Base-by-base conservation (phyloP, 106 monocot species). In the Amphibolis antarctica region DNA sequence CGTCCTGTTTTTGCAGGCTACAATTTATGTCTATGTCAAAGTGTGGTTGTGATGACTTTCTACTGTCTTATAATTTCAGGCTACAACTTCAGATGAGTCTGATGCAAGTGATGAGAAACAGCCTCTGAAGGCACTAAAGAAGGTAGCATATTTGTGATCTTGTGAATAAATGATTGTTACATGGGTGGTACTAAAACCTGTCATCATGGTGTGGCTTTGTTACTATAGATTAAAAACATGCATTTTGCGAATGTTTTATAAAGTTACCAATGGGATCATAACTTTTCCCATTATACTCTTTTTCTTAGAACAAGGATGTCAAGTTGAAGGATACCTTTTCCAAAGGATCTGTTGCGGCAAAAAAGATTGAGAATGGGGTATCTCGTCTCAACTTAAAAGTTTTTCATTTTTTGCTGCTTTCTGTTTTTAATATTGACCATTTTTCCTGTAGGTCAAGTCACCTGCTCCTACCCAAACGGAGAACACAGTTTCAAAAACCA, bases 21-120 rank as follows among this genome's bases (percentile, higher is more conserved):
- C n/a, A n/a, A n/a, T n/a, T n/a, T n/a, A n/a, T n/a, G n/a, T n/a
- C n/a, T n/a, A n/a, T n/a, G n/a, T n/a, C n/a, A n/a, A n/a, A n/a
- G n/a, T n/a, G 36, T 36, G 7, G 36, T 49, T 74, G 68, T 29
- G 79, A 80, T 14, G 75, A 66, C n/a, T n/a, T n/a, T n/a, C n/a
- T n/a, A n/a, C n/a, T n/a, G n/a, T n/a, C n/a, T n/a, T n/a, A n/a
- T n/a, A n/a, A n/a, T n/a, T n/a, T n/a, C n/a, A n/a, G n/a, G n/a
- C n/a, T n/a, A n/a, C n/a, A 27, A 50, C 53, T 26, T 55, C 36
- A 23, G 53, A 36, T 12, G 28, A 42, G 5, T 63, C 66, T 18
- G 81, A 84, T 51, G 80, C 78, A 48, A 74, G 73, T 72, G 91
- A 83, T 51, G 83, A 83, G 62, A 75, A 80, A 53, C 15, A 72